Evolutionary conservation across 2,329 filamentous ascomycete species (phyloP), one percentile per base, ranked within the genome.

Genomic region (Celoporthe dispersa): DNA sequence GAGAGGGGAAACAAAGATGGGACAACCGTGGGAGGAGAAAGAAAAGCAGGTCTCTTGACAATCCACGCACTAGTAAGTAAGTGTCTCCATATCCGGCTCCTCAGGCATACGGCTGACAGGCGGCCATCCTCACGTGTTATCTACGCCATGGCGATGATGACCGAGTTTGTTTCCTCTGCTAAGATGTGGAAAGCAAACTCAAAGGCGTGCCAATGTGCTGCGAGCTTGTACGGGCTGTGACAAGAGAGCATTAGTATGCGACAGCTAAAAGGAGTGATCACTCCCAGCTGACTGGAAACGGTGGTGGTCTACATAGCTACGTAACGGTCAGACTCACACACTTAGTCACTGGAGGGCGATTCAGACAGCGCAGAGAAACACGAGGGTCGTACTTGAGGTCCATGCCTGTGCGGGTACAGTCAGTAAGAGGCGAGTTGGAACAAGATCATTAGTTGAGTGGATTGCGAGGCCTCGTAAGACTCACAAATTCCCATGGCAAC

Each of bases 131-230:
- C 85, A 73, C 73, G 82, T 67, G 88, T 91, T 25, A 91, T 79
- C 90, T 89, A 95, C 0, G 93, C 92, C 92, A 94, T 94, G 8
- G 87, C 88, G 0, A 95, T 74, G 37, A 94, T 87, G 1, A 93
- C 88, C 0, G 94, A 72, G 19, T 89, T 87, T 0, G 90, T 86
- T 0, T 84, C 76, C 0, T 80, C 80, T 1, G 87, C 79, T 0
- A 93, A 77, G 7, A 90, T 81, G 55, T 92, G 88, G 28, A 81
- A 85, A 0, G 84, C 85, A 71, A 86, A 86, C 68, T 86, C 85
- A 72, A 83, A 86, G 0, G 79, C 80, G 41, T 78, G 75, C 83
- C 84, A 87, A 0, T 83, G 82, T 0, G 84, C 80, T 70, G 86
- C 82, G 66, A 86, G 86, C 64, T 79, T 84, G 72, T 86, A 86